Base-by-base conservation (phyloP, 2,329 filamentous ascomycete species). In the Penicillium vulpinum region DNA sequence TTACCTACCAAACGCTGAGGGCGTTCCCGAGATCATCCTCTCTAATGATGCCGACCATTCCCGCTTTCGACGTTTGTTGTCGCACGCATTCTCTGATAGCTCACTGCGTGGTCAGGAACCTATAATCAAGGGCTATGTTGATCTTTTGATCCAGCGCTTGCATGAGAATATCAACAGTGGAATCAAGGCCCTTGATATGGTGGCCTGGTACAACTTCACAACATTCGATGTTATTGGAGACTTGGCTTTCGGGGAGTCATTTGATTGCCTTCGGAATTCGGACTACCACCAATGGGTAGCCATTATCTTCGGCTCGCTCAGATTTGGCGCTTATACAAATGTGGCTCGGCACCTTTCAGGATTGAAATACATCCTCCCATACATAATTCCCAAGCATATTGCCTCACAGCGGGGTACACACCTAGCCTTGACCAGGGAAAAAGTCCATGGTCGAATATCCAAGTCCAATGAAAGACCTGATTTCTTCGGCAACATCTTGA, bases 21-120 rank as follows among this genome's bases (percentile, higher is more conserved):
- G 47, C n/a, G 45, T 40, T 18, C 22, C 63, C 16, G 45, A 43
- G 22, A 64, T 64, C 35, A 60, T 64, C 33, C 2, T 26, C 22
- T 62, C 62, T 24, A 50, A 56, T 22, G 55, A 63, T 18, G 49
- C 24, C 0, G 62, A 65, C 22, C 61, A 65, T 39, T 50, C 57
- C 1, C 62, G 61, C 8, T 59, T 67, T 24, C 70, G 76, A 21
- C 63, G 69, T 0, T 57, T 72, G 1, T 53, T 80, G 8, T 65
- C 71, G 0, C 71, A 75, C 53, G 76, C 73, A 0, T 80, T 81
- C 58, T 78, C 77, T 0, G 77, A 80, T 41, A 72, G 70, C 45
- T 73, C 75, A 2, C 50, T 81, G 16, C 64, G 65, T 5, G 70
- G 73, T 13, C 78, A 78, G 55, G 76, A 76, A 51, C 54, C 64